These are phyloP conservation scores for Wickerhamomyces chaumierensis DNA, from an alignment of 805 yeast species.

Conservation along the genomic window DNA sequence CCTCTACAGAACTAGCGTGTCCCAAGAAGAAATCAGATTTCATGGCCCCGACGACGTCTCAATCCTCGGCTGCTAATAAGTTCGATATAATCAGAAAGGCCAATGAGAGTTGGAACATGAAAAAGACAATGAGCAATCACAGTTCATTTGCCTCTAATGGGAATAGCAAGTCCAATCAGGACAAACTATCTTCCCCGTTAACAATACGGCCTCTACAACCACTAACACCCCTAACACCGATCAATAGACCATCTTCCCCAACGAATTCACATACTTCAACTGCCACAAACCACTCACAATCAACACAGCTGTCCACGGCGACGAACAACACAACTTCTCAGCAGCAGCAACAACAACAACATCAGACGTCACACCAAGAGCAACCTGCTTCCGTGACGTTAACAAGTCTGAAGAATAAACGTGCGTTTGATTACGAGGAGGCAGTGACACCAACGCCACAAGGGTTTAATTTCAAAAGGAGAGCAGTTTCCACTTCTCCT, in stretches of 20 bases:
- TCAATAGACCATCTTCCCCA: no score
- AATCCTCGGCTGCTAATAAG: no score
- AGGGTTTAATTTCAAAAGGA: no score
- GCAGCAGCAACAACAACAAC: no score
- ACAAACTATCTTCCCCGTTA: neutral
- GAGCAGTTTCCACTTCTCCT: conserved; percentile 20
- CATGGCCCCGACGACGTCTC: no score
- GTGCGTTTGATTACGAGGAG: neutral
- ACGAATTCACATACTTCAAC: conserved; percentile 1
- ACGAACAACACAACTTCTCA: neutral
- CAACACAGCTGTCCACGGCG: neutral
- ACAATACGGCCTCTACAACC: neutral
- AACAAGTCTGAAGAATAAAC: neutral
- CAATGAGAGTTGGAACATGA: conserved; percentile 19
- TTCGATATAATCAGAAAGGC: conserved; percentile 19
- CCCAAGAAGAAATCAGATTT: no score
- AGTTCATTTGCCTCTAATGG: no score
- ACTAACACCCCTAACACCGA: neutral
- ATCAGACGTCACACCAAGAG: no score
- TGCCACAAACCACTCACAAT: neutral
- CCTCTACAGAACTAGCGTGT: no score
- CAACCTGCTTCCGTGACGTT: no score
- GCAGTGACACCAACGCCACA: neutral
- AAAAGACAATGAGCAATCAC: conserved; percentile 7
- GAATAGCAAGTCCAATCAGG: neutral